Conservation (phyloP, 768 basidiomycete genomes). For the Amanita subjunquillea region DNA sequence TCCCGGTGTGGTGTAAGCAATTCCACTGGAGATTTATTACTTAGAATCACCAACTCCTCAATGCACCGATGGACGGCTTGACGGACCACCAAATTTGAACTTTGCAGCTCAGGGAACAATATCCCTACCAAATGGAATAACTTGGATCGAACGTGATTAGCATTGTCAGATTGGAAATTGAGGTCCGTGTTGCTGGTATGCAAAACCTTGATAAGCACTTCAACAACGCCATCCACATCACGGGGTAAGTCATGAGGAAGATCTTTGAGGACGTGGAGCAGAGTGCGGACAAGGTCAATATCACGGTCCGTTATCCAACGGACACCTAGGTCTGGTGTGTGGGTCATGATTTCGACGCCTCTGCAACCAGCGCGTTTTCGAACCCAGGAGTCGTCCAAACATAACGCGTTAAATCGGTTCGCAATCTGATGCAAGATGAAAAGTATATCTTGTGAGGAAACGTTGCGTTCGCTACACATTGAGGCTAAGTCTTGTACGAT, state of each 20-base stretch:
- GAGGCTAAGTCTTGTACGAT: conserved; percentile 61
- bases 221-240: conserved; percentile 67
- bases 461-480: conserved; percentile 36
- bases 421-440: conserved; percentile 74
- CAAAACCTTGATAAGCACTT: conserved; percentile 63
- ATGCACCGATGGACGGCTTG: conserved; percentile 78
- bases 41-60: conserved; percentile 63
- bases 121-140: conserved; percentile 67
- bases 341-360: conserved; percentile 75
- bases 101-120: conserved; percentile 82
- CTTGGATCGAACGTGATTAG: conserved; percentile 37
- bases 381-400: conserved; percentile 86
- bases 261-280: conserved; percentile 89
- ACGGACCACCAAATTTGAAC: conserved; percentile 78
- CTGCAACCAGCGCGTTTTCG: conserved; percentile 83
- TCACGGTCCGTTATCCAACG: conserved; percentile 83
- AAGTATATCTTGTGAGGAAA: conserved; percentile 45
- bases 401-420: conserved; percentile 73
- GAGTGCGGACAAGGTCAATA: conserved; percentile 80
- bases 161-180: conserved; percentile 34
- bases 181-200: conserved; percentile 45
- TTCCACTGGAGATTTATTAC: conserved; percentile 60
- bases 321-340: conserved; percentile 57
- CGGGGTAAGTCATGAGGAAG: conserved; percentile 84
- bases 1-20: conserved; percentile 81